Conservation (phyloP, 352 stramenopile genomes). For the Globisporangium apiculatum region DNA sequence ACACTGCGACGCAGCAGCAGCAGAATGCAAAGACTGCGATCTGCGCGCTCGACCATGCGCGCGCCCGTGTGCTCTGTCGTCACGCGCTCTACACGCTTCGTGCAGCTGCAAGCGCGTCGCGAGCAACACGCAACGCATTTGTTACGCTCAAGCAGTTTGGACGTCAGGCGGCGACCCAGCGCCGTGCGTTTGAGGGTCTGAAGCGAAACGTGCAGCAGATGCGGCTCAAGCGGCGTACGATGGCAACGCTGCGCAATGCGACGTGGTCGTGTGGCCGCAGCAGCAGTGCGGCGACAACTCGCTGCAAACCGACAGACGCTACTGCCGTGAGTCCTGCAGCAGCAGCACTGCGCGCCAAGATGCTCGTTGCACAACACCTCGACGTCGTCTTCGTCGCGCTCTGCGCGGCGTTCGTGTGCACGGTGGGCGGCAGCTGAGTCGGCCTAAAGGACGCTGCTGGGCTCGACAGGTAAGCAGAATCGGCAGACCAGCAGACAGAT, state of each 20-base stretch:
- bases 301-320: background rate
- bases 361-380: constrained; percentile 13
- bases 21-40: background rate
- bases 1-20: background rate
- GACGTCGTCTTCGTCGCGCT: constrained; percentile 16
- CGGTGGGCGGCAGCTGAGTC: background rate
- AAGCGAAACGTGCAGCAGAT: constrained; percentile 11
- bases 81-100: constrained; percentile 18
- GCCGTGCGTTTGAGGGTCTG: constrained; percentile 29
- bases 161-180: constrained; percentile 22
- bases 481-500: too few species aligned
- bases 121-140: constrained; percentile 3
- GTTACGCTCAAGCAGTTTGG: constrained; percentile 13
- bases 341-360: background rate
- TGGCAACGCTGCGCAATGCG: constrained; percentile 2
- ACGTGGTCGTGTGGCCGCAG: constrained; percentile 1
- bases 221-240: constrained; percentile 19
- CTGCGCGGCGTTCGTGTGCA: constrained; percentile 7
- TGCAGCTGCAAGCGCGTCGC: background rate
- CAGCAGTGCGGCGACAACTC: background rate
- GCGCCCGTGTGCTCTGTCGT: constrained; percentile 17
- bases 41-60: constrained; percentile 5
- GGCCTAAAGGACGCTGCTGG: background rate
- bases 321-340: background rate
- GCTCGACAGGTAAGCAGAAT: too few species aligned